A percentile compares a stretch with the other conserved stretches of the same genome.
Conservation (phyloP, 192 early-diverging fungal species). For the Anaeromyces robustus region DNA sequence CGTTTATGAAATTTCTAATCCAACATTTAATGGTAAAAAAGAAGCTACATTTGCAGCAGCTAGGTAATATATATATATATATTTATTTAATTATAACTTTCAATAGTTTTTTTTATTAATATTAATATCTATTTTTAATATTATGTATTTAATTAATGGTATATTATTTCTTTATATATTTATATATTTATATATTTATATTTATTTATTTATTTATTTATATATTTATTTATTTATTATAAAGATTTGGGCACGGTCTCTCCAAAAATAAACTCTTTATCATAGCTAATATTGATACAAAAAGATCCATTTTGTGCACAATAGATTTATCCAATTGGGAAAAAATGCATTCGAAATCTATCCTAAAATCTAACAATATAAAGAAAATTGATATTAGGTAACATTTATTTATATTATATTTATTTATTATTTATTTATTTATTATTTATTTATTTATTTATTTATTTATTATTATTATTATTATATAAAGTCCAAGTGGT, state of each 20-base stretch:
- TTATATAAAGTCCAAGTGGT: background rate
- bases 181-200: too few relatives aligned
- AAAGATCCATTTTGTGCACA: background rate
- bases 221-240: too few relatives aligned
- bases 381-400: background rate
- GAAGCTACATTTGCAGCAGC: background rate
- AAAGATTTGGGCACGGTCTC: background rate
- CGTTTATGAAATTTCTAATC: background rate
- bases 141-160: too few relatives aligned
- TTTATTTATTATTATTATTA: too few relatives aligned
- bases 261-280: background rate
- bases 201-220: too few relatives aligned
- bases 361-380: background rate
- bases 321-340: background rate
- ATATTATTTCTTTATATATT: too few relatives aligned
- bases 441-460: too few relatives aligned
- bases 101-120: too few relatives aligned
- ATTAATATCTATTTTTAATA: too few relatives aligned
- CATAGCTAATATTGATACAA: background rate
- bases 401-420: too few relatives aligned
- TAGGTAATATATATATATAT: background rate
- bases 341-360: background rate
- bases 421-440: too few relatives aligned
- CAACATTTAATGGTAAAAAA: background rate
- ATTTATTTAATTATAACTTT: too few relatives aligned